Conservation (phyloP, 768 basidiomycete genomes). For the Phylloporus arenicola region DNA sequence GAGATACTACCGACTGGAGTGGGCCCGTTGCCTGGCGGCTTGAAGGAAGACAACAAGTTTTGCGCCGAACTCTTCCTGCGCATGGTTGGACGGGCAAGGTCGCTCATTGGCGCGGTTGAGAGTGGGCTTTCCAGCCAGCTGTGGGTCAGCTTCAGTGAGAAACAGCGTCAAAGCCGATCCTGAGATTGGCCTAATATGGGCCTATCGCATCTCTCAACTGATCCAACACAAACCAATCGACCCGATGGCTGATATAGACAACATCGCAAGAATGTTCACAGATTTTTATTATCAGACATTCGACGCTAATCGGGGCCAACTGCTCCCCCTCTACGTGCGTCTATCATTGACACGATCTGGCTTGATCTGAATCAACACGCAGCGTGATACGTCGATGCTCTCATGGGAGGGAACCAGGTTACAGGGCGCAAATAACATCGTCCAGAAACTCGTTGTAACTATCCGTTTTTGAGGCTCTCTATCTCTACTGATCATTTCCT, state of each 20-base stretch:
- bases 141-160: slow-evolving; percentile 4
- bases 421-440: slow-evolving; percentile 50
- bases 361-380: slow-evolving; percentile 20
- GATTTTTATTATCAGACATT: slow-evolving; percentile 82
- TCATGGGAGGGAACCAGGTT: slow-evolving; percentile 66
- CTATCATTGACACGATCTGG: slow-evolving; percentile 19
- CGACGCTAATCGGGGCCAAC: slow-evolving; percentile 50
- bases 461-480: not conserved
- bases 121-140: slow-evolving; percentile 5
- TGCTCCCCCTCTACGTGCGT: slow-evolving; percentile 76
- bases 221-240: slow-evolving; percentile 27
- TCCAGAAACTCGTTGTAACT: slow-evolving; percentile 68
- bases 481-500: slow-evolving; percentile 3
- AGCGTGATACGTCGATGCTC: slow-evolving; percentile 84
- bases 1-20: slow-evolving; percentile 30
- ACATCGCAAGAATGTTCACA: slow-evolving; percentile 73
- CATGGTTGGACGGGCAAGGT: slow-evolving; percentile 50
- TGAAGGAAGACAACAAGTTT: slow-evolving; percentile 78
- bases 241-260: slow-evolving; percentile 60
- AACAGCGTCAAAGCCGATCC: not conserved
- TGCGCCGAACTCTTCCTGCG: slow-evolving; percentile 84
- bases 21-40: slow-evolving; percentile 23
- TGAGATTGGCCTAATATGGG: slow-evolving; percentile 17
- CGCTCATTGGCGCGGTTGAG: slow-evolving; percentile 28
- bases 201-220: slow-evolving; percentile 3